phyloP scores from a whole-genome alignment of 1,284 basidiomycete species.

The Pseudozyma hubeiensis region DNA sequence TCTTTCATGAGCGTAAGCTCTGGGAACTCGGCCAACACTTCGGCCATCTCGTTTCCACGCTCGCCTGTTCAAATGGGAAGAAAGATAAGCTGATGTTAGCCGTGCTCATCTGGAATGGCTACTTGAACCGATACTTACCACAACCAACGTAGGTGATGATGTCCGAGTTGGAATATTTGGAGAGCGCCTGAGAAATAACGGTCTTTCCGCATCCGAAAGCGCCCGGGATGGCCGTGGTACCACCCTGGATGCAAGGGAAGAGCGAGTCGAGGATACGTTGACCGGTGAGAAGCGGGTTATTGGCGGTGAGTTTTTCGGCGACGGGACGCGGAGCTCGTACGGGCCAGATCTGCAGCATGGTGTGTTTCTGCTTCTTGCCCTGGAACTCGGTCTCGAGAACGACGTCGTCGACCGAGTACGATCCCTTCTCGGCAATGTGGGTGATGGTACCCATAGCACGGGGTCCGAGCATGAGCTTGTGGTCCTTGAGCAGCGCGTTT shows the following conservation, averaged over 20 bases:
- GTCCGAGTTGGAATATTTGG: slow-evolving; percentile 99
- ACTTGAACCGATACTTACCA: too few species aligned
- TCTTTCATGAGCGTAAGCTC: slow-evolving; percentile 90
- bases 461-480: slow-evolving; percentile 96
- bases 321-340: slow-evolving; percentile 97
- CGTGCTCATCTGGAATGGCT: too few species aligned
- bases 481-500: slow-evolving; percentile 94
- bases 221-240: slow-evolving; percentile 98
- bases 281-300: slow-evolving; percentile 92
- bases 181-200: slow-evolving; percentile 76
- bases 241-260: slow-evolving; percentile 99
- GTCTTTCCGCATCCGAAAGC: slow-evolving; percentile 87
- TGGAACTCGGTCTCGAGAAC: slow-evolving; percentile 98
- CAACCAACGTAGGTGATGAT: slow-evolving; percentile 99
- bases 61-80: slow-evolving; percentile 56
- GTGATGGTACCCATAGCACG: slow-evolving; percentile 95
- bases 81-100: too few species aligned
- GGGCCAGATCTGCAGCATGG: slow-evolving; percentile 98
- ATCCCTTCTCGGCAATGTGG: slow-evolving; percentile 91
- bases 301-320: slow-evolving; percentile 91
- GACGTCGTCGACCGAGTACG: slow-evolving; percentile 91
- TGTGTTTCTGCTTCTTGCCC: slow-evolving; percentile 91
- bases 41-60: slow-evolving; percentile 86
- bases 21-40: slow-evolving; percentile 96
- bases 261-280: slow-evolving; percentile 97